A percentile compares a stretch with the other conserved stretches of the same genome.
Evolutionary conservation across 495 filamentous ascomycete species (phyloP).

Genomic region (Penicillium crystallinum): DNA sequence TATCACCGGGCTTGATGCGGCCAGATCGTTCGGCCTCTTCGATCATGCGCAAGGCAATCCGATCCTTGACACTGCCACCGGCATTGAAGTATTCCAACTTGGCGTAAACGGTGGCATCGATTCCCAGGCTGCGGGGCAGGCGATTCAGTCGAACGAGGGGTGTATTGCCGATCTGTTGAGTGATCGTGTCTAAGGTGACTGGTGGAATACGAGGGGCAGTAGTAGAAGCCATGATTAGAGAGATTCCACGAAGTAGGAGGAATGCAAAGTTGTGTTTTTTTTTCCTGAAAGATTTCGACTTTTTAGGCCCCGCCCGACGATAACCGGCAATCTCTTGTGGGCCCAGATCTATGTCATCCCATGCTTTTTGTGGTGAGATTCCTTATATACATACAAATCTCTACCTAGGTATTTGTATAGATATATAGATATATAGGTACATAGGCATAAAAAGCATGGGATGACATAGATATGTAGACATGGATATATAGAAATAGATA

Average conservation of each 20-base stretch:
- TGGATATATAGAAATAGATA: too few species aligned
- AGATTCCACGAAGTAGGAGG: neutral
- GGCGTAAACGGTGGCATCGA: conserved; percentile 85
- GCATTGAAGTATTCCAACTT: conserved; percentile 98
- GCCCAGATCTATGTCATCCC: neutral
- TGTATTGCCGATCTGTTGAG: conserved; percentile 84
- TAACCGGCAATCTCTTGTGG: conserved; percentile 13
- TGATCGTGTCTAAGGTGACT: conserved; percentile 53
- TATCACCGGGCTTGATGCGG: conserved; percentile 94
- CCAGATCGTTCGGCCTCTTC: conserved; percentile 88
- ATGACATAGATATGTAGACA: too few species aligned
- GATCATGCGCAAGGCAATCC: conserved; percentile 96
- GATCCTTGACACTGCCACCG: conserved; percentile 95
- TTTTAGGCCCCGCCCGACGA: conserved; percentile 17
- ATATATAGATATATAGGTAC: too few species aligned
- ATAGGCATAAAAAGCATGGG: too few species aligned
- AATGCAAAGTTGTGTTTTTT: neutral
- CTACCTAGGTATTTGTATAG: too few species aligned
- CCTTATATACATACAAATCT: too few species aligned
- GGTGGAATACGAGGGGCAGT: conserved; percentile 48
- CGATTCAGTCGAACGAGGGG: conserved; percentile 88
- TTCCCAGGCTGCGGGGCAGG: conserved; percentile 82
- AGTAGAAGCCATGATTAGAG: conserved; percentile 15
- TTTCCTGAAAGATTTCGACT: conserved; percentile 10
- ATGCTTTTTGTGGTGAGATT: too few species aligned